Evolutionary conservation across 495 filamentous ascomycete species (phyloP), one percentile per base, ranked within the genome.

Genomic region (Neurospora sp.): DNA sequence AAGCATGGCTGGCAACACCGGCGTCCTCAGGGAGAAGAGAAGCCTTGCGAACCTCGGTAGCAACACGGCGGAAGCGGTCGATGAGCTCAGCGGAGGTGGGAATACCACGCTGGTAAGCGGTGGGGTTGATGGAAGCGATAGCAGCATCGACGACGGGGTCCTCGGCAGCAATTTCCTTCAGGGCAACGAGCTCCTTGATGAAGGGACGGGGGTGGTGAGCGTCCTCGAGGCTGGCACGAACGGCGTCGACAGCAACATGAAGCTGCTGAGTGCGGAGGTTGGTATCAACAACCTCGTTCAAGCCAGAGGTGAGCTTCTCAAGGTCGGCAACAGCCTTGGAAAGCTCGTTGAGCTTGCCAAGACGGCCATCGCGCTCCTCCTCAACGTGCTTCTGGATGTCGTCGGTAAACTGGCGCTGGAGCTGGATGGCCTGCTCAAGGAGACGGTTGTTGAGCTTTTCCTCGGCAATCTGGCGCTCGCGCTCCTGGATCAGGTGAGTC

Each of bases 1-100:
- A 92, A 1, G 94, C 93, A 80, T 98, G 96, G 77, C 91, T 94
- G 16, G 96, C 94, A 27, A 98, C 92, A 72, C 96, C 96, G 4
- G 96, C 96, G 75, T 97, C 90, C 70, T 96, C 94, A 22, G 96
- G 96, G 16, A 99, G 85, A 27, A 98, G 86, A 65, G 90, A 90
- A 27, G 96, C 95, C 86, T 98, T 98, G 75, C 96, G 89, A 22
- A 98, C 96, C 84, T 98, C 96, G 71, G 85, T 84, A 10, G 95
- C 92, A n/a, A 99, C 95, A 42, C 93, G 90, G 59, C 96, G 91
- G 90, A 99, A 99, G 70, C 95, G 92, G 81, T 98, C 96, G 71
- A 98, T 90, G 22, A 99, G 90, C 80, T 95, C 91, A 6, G 92
- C 84, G 0, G 90, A 83, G 3, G 92, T 94, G 35, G 94, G 89